Base-by-base conservation (phyloP, 2,329 filamentous ascomycete genomes). In the Monosporascus sp. region DNA sequence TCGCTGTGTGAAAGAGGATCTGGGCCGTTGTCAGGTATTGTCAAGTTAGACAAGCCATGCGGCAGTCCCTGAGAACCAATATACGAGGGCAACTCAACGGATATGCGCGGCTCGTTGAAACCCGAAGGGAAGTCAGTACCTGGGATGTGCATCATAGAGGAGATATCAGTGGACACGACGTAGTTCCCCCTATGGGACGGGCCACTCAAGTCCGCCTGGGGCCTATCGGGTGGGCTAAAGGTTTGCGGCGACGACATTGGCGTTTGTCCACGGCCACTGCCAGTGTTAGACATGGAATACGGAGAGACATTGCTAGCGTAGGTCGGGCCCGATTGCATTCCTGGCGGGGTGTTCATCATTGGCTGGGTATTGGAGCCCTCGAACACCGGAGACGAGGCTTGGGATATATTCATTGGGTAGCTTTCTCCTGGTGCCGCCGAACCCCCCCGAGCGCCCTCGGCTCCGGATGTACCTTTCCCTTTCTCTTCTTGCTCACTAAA, bases 401-500 rank as follows among this genome's bases (percentile, higher is more conserved):
- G 52, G 43, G 50, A 31, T 26, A 61, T 31, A 51, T 26, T 46
- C 51, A 57, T 44, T 40, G 51, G 40, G 26, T 48, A 26, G 20
- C 57, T 57, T 36, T 61, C 64, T 8, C 63, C 61, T 5, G 64
- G 59, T 20, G 58, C 53, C 31, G 60, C 58, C 38, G 70, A 67
- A 11, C 60, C 55, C 11, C 61, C 65, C 19, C 66, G 65, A 51
- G 65, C 67, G 6, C 56, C 56, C 9, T 5, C 27, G 44, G 59
- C 63, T 8, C 58, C 58, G 20, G 62, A 56, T 17, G 60, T 59
- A 27, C 59, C 56, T 49, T 57, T 64, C 8, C 66, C 72, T 20
- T 69, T 71, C 50, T 77, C 74, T 59, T 77, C 76, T 52, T 74
- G 72, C 52, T 78, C 75, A 65, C 76, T 79, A 52, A 41, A 37